Base-by-base conservation (phyloP, 2,329 filamentous ascomycete species). In the Ascosphaera pollenicola region DNA sequence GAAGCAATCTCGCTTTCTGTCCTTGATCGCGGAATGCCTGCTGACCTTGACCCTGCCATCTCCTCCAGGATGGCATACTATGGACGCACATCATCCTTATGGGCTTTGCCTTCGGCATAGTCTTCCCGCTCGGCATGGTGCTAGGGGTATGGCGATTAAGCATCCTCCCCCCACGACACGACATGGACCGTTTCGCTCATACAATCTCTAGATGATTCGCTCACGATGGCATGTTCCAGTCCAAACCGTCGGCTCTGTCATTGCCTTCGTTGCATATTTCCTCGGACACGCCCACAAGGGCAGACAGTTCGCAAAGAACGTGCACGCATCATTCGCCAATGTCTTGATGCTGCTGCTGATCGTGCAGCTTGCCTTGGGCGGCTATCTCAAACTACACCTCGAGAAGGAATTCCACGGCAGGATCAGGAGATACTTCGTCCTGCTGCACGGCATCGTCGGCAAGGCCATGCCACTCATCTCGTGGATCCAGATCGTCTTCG, bases 401-500 rank as follows among this genome's bases (percentile, higher is more conserved):
- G 79, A 89, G 48, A 78, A 73, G 52, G 85, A 84, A 2, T 70
- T 92, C 49, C 70, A 91, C 51, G 84, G 74, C 18, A 74, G 71
- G 51, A 77, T 94, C 42, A 70, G 89, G 40, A 73, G 68, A 42
- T 62, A 75, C 39, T 65, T 87, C 36, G 77, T 87, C 5, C 62
- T 74, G 11, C 68, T 67, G 18, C 89, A 98, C 55, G 78, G 80
- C 17, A 57, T 94, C 41, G 59, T 92, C 31, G 89, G 89, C 47
- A 94, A 93, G 59, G 61, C 73, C 2, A 79, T 98, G 65, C 89
- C 89, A 1, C 60, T 95, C 2, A 66, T 84, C 1, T 72, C 78
- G 18, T 98, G 89, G 89, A 68, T 76, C 4, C 89, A 98, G 63
- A 91, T 98, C 75, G 55, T 98, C 5, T 93, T 98, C 57, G 89